These are phyloP conservation scores for Epithemia pelagica DNA, from an alignment of 108 stramenopile genomes.

Conservation along the genomic window DNA sequence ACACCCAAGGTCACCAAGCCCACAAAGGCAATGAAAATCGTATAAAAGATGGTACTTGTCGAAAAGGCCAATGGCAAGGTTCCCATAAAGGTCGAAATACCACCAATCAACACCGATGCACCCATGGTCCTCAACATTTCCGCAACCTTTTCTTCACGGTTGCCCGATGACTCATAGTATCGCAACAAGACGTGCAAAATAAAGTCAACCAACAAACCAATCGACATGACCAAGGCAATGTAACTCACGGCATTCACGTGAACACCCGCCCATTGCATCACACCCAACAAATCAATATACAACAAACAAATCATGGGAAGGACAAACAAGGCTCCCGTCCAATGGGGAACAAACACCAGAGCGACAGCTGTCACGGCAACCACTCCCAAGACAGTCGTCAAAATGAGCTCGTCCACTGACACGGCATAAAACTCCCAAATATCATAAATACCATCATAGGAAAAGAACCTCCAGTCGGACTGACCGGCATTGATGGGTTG, in stretches of 20 bases:
- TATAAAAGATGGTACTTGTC: slow-evolving; percentile 15
- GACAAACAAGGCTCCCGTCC: slow-evolving; percentile 14
- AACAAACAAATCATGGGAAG: too few relatives aligned
- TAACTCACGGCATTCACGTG: too few relatives aligned
- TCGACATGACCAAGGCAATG: slow-evolving; percentile 22
- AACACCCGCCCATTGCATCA: slow-evolving; percentile 23
- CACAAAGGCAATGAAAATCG: slow-evolving; percentile 19
- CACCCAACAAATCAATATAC: slow-evolving; percentile 24
- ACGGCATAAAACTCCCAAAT: slow-evolving; percentile 32
- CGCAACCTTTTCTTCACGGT: slow-evolving; percentile 9
- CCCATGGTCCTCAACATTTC: slow-evolving; percentile 22
- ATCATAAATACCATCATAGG: too few relatives aligned
- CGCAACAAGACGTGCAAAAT: slow-evolving; percentile 17
- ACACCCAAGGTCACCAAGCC: slow-evolving; percentile 18
- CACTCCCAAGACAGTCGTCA: too few relatives aligned
- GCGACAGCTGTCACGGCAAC: slow-evolving; percentile 19
- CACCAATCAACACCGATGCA: slow-evolving; percentile 20
- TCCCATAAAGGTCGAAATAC: slow-evolving; percentile 20
- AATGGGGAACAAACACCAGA: slow-evolving; percentile 26
- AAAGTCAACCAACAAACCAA: slow-evolving; percentile 29
- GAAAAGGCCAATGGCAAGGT: slow-evolving; percentile 14
- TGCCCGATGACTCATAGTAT: slow-evolving; percentile 11
- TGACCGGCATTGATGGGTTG: too few relatives aligned
- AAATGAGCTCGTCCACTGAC: slow-evolving; percentile 16
- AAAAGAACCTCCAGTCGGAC: too few relatives aligned